Conservation (phyloP, 768 basidiomycete species). For the Rhodotorula sphaerocarpa region DNA sequence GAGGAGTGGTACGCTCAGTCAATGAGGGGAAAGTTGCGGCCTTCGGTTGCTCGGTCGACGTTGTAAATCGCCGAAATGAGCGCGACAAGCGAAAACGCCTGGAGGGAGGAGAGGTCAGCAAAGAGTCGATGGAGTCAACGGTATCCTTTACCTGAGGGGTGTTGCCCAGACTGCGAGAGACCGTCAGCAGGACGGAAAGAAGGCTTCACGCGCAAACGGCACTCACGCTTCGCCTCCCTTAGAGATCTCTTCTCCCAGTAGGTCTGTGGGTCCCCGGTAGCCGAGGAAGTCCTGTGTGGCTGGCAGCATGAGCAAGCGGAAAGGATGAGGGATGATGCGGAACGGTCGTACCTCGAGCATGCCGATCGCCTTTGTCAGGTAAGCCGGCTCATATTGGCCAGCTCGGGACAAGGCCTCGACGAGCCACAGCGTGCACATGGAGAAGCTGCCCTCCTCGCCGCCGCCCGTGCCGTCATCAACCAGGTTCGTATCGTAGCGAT, state of each 20-base stretch:
- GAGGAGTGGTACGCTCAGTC: not conserved
- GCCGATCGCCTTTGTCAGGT: constrained; percentile 58
- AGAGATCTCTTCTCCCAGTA: constrained; percentile 59
- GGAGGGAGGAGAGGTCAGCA: constrained; percentile 27
- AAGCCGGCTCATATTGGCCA: constrained; percentile 62
- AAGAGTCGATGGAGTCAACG: too few species aligned
- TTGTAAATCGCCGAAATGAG: constrained; percentile 17
- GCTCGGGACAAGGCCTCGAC: constrained; percentile 83
- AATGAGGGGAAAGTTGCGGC: not conserved
- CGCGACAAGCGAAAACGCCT: constrained; percentile 23
- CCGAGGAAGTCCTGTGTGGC: constrained; percentile 53
- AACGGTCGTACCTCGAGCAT: constrained; percentile 65
- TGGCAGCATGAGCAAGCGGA: not conserved
- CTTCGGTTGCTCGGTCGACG: not conserved
- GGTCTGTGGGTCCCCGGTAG: constrained; percentile 76
- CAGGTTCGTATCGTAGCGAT: constrained; percentile 76
- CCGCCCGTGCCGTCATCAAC: constrained; percentile 82
- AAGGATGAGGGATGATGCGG: constrained; percentile 53
- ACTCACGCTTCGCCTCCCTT: constrained; percentile 49
- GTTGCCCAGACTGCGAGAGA: not conserved
- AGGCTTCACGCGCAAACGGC: too few species aligned
- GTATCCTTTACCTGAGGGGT: constrained; percentile 37
- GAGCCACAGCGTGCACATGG: constrained; percentile 54
- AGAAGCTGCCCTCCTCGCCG: constrained; percentile 4
- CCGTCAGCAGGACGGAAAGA: too few species aligned